phyloP scores from a whole-genome alignment of 768 basidiomycete species.

The Amanita subjunquillea region DNA sequence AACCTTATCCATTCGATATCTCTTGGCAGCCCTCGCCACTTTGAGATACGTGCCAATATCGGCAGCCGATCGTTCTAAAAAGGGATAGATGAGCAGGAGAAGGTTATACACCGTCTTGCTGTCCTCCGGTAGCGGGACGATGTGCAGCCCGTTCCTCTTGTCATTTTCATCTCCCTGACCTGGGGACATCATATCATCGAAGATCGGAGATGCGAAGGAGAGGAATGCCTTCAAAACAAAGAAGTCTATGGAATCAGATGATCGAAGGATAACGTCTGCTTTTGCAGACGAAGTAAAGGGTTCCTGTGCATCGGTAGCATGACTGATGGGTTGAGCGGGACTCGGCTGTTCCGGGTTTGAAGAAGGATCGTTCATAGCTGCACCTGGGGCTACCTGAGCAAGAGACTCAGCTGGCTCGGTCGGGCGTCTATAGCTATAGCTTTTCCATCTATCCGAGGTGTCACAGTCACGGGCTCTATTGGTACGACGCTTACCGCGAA shows the following conservation, averaged over 20 bases:
- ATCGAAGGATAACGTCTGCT: conserved; percentile 15
- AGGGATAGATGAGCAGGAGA: conserved; percentile 6
- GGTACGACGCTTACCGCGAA: no score
- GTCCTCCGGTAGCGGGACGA: conserved; percentile 8
- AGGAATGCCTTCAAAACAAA: conserved; percentile 14
- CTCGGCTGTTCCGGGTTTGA: no score
- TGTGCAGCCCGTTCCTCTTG: conserved; percentile 2
- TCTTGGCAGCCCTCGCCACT: conserved; percentile 17
- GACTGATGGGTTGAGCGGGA: no score
- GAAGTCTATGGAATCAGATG: conserved; percentile 21
- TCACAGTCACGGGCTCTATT: no score
- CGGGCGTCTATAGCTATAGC: no score
- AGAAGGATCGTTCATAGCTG: no score
- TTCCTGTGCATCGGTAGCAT: not conserved
- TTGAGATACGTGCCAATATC: conserved; percentile 11
- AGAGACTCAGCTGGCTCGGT: not conserved
- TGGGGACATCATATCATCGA: conserved; percentile 15
- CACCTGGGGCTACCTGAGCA: no score
- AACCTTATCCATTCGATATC: conserved; percentile 20
- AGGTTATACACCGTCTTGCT: conserved; percentile 7
- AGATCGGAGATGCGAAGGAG: conserved; percentile 15
- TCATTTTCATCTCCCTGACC: not conserved
- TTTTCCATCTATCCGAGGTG: no score
- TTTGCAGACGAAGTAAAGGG: conserved; percentile 2
- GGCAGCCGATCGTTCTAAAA: no score